These are phyloP conservation scores for Cardamine occulta DNA, from an alignment of 345 rosid species.

Conservation along the genomic window DNA sequence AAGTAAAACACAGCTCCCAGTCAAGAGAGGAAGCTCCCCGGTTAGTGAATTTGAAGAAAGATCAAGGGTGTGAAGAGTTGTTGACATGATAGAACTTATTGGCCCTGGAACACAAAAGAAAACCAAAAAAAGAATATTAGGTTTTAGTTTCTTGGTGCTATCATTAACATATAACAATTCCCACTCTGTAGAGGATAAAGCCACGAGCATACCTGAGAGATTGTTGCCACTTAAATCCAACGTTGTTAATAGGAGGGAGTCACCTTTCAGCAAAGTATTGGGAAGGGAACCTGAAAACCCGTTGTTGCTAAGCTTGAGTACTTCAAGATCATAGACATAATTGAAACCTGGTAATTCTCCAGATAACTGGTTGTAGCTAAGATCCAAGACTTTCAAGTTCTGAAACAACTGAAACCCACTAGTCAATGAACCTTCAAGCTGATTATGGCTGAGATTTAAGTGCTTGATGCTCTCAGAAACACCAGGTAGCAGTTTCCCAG, in stretches of 20 bases:
- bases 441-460: slow-evolving; percentile 87
- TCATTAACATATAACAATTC: not conserved
- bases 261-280: slow-evolving; percentile 83
- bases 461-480: slow-evolving; percentile 77
- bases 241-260: slow-evolving; percentile 74
- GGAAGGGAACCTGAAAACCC: slow-evolving; percentile 84
- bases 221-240: slow-evolving; percentile 91
- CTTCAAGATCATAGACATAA: slow-evolving; percentile 88
- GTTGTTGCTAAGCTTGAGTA: slow-evolving; percentile 90
- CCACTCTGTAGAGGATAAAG: slow-evolving; percentile 23
- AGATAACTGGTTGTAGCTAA: slow-evolving; percentile 88
- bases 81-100: slow-evolving; percentile 76
- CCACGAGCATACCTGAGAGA: slow-evolving; percentile 69
- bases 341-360: slow-evolving; percentile 95
- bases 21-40: slow-evolving; percentile 89
- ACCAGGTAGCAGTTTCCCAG: slow-evolving; percentile 73
- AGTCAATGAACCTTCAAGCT: slow-evolving; percentile 77
- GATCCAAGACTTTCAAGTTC: slow-evolving; percentile 77
- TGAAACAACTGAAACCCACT: slow-evolving; percentile 72
- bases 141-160: slow-evolving; percentile 11
- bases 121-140: not conserved
- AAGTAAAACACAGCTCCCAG: slow-evolving; percentile 75
- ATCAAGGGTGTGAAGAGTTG: slow-evolving; percentile 67
- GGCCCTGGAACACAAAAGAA: slow-evolving; percentile 62
- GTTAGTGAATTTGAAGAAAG: slow-evolving; percentile 78